A percentile compares a stretch with the other conserved stretches of the same genome.
phyloP scores from a whole-genome alignment of 768 basidiomycete species.

The Boletus coccyginus region DNA sequence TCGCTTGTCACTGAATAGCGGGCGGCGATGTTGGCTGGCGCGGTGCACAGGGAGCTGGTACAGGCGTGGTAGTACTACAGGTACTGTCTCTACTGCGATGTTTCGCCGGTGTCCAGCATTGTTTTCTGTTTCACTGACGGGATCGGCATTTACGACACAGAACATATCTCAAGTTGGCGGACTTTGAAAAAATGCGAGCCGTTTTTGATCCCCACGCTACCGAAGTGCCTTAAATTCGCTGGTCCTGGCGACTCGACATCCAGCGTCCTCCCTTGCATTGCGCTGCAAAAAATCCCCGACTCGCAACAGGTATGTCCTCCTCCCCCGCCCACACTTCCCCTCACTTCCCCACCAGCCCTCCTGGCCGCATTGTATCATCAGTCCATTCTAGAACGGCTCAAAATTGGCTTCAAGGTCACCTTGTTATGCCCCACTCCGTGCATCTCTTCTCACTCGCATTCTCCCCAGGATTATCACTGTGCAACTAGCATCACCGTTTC shows the following conservation, averaged over 20 bases:
- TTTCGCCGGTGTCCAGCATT: not conserved
- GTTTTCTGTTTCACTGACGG: conserved; percentile 1
- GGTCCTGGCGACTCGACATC: conserved; percentile 29
- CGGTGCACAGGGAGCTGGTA: not conserved
- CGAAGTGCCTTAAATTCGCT: conserved; percentile 41
- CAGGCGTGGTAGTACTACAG: not conserved
- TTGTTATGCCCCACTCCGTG: conserved; percentile 14
- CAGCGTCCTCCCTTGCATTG: conserved; percentile 33
- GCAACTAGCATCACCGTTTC: conserved; percentile 57
- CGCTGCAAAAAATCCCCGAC: conserved; percentile 29
- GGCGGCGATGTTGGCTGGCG: not conserved
- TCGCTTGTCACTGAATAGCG: conserved; percentile 3
- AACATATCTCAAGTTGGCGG: conserved; percentile 19
- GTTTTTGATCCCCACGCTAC: conserved; percentile 40
- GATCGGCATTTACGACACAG: conserved; percentile 27
- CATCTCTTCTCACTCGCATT: conserved; percentile 24
- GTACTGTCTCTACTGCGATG: not conserved
- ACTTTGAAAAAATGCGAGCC: conserved; percentile 35
- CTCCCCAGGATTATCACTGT: conserved; percentile 58
- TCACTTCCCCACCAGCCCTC: conserved; percentile 35
- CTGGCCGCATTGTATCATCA: conserved; percentile 78
- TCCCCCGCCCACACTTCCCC: conserved; percentile 10
- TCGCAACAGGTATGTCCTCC: conserved; percentile 43
- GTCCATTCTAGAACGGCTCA: conserved; percentile 72
- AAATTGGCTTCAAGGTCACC: conserved; percentile 68